phyloP scores from a whole-genome alignment of 2,329 filamentous ascomycete species.

The Hypoxylon sp. region DNA sequence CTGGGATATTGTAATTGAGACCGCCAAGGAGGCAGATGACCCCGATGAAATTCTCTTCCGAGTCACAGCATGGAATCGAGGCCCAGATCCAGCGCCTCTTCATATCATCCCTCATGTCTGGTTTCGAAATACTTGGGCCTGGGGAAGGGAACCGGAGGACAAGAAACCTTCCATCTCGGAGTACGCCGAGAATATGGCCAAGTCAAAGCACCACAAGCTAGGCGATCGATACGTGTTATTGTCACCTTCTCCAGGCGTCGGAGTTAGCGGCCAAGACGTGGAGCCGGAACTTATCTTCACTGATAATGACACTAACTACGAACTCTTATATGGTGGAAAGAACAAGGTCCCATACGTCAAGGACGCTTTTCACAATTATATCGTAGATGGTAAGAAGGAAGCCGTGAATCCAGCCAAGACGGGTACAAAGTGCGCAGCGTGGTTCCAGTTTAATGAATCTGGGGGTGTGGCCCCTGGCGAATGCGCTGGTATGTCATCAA shows the following conservation, averaged over 20 bases:
- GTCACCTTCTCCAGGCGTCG: slow-evolving; percentile 90
- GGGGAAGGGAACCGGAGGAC: slow-evolving; percentile 81
- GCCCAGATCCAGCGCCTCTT: slow-evolving; percentile 87
- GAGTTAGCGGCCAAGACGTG: slow-evolving; percentile 82
- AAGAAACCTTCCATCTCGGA: slow-evolving; percentile 84
- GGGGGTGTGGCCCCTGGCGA: slow-evolving; percentile 90
- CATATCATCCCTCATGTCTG: slow-evolving; percentile 96
- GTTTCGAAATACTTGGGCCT: slow-evolving; percentile 98
- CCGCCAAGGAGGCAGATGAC: slow-evolving; percentile 92
- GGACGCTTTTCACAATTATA: slow-evolving; percentile 91
- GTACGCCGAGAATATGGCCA: slow-evolving; percentile 74
- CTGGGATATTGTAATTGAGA: slow-evolving; percentile 98
- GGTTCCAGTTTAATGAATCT: slow-evolving; percentile 91
- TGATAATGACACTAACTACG: slow-evolving; percentile 93
- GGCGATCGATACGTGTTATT: slow-evolving; percentile 87
- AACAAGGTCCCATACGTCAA: slow-evolving; percentile 91
- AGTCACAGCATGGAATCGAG: slow-evolving; percentile 95
- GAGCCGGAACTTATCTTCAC: slow-evolving; percentile 90
- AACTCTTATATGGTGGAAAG: slow-evolving; percentile 79
- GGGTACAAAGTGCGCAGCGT: slow-evolving; percentile 91
- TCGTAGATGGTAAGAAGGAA: slow-evolving; percentile 83
- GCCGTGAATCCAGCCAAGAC: slow-evolving; percentile 83
- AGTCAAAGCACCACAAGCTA: slow-evolving; percentile 82
- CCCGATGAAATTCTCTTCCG: slow-evolving; percentile 93
- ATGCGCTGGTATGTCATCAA: slow-evolving; percentile 80